A percentile compares a stretch with the other conserved stretches of the same genome.
Conservation (phyloP, 345 rosid species). For the Eucalyptus regnans region DNA sequence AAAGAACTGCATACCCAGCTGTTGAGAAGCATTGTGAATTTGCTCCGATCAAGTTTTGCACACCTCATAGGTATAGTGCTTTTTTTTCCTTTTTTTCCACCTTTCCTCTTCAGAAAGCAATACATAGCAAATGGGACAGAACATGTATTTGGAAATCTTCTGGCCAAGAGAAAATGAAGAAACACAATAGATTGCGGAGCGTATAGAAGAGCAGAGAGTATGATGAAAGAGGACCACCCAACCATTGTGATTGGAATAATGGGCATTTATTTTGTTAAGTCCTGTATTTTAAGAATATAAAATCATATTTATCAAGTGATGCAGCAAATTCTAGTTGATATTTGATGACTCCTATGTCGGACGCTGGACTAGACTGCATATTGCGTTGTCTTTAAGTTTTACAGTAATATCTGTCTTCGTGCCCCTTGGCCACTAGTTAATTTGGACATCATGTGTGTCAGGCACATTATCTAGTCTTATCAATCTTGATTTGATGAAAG, state of each 20-base stretch:
- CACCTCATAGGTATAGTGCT: background rate
- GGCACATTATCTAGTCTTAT: background rate
- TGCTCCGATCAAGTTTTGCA: background rate
- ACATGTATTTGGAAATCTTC: background rate
- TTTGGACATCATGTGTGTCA: background rate
- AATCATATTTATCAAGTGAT: background rate
- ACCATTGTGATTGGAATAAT: background rate
- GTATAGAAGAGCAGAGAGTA: background rate
- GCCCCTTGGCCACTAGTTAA: background rate
- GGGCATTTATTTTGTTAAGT: background rate
- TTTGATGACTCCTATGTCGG: background rate
- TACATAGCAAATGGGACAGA: background rate
- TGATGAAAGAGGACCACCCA: background rate
- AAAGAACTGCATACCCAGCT: background rate
- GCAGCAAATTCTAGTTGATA: background rate
- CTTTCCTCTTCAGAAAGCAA: background rate
- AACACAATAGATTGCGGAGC: background rate
- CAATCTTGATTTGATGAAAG: background rate
- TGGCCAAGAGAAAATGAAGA: background rate
- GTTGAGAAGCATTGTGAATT: background rate
- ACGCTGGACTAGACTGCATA: background rate
- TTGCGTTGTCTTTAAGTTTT: background rate
- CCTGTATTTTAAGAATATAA: background rate
- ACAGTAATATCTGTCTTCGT: background rate
- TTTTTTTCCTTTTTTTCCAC: background rate